Conservation (phyloP, 2,329 filamentous ascomycete genomes). For the Penicillium hesseltinei region DNA sequence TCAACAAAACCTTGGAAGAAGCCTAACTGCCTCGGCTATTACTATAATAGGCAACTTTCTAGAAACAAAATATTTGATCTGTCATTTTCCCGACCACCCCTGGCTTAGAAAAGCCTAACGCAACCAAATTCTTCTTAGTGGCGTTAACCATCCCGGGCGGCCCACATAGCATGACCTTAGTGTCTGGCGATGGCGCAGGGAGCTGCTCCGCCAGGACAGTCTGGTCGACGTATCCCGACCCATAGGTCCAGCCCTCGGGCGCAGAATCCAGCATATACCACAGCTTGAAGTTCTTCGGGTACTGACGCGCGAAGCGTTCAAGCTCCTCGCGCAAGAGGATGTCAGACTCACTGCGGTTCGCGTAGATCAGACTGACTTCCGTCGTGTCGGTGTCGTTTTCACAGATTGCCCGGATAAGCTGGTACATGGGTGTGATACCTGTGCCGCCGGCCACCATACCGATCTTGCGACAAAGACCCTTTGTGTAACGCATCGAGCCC, state of each 20-base stretch:
- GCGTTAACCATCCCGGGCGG: constrained; percentile 61
- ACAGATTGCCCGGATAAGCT: constrained; percentile 63
- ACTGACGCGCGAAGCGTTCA: constrained; percentile 52
- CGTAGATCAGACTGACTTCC: constrained; percentile 57
- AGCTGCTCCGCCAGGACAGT: constrained; percentile 52
- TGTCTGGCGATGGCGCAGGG: constrained; percentile 46
- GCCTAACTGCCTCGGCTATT: neutral
- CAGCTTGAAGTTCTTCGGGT: constrained; percentile 55
- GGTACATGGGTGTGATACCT: constrained; percentile 56
- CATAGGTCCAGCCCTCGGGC: constrained; percentile 49
- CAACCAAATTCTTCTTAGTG: constrained; percentile 51
- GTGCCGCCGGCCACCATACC: constrained; percentile 43
- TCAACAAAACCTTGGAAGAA: neutral
- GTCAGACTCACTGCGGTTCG: constrained; percentile 58
- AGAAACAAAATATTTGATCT: constrained; percentile 57
- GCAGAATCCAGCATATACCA: constrained; percentile 56
- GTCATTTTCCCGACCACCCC: constrained; percentile 52
- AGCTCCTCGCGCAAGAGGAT: constrained; percentile 59
- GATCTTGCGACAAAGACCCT: constrained; percentile 32
- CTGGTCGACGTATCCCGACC: constrained; percentile 52
- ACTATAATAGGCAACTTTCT: constrained; percentile 29
- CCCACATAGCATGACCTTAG: constrained; percentile 60
- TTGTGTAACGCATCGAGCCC: constrained; percentile 34
- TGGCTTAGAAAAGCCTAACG: constrained; percentile 53
- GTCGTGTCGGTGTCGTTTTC: constrained; percentile 60